phyloP scores from a whole-genome alignment of 495 filamentous ascomycete genomes.

The Penicillium lividum region DNA sequence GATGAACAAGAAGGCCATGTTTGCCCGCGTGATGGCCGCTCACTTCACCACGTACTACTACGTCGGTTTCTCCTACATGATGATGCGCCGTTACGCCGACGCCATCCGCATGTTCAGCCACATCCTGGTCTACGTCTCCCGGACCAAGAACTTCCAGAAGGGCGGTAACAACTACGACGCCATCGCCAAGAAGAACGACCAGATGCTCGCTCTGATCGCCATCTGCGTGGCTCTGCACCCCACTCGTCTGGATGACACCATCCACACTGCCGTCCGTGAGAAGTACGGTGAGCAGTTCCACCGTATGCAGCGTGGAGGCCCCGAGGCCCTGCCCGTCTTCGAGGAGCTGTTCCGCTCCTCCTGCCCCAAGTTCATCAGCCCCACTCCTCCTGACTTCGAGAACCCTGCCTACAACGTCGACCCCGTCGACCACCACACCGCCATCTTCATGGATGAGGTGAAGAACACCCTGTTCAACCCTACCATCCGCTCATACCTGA shows the following conservation, averaged over 20 bases:
- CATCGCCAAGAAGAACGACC: constrained; percentile 99
- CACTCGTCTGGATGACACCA: constrained; percentile 95
- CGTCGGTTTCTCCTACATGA: constrained; percentile 99
- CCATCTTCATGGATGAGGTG: constrained; percentile 99
- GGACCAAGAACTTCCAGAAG: constrained; percentile 99
- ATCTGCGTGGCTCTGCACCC: constrained; percentile 98
- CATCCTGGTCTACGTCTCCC: constrained; percentile 97
- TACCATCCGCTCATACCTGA: constrained; percentile 94
- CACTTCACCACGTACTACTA: constrained; percentile 99
- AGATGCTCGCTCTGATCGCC: constrained; percentile 98
- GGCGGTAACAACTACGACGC: constrained; percentile 91
- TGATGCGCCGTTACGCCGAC: constrained; percentile 99
- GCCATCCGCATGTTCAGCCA: constrained; percentile 99
- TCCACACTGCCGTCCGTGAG: constrained; percentile 95
- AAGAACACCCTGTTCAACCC: constrained; percentile 95
- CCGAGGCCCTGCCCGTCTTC: constrained; percentile 90
- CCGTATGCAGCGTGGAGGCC: constrained; percentile 91
- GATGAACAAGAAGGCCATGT: constrained; percentile 99
- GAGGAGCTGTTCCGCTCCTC: constrained; percentile 94
- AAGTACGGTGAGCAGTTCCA: constrained; percentile 98
- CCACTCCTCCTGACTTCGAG: constrained; percentile 95
- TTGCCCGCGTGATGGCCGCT: constrained; percentile 97
- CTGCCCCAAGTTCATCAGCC: constrained; percentile 99
- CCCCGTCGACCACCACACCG: constrained; percentile 93
- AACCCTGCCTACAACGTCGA: constrained; percentile 92